Conservation (phyloP, 192 early-diverging fungal genomes). For the Mortierella hygrophila region DNA sequence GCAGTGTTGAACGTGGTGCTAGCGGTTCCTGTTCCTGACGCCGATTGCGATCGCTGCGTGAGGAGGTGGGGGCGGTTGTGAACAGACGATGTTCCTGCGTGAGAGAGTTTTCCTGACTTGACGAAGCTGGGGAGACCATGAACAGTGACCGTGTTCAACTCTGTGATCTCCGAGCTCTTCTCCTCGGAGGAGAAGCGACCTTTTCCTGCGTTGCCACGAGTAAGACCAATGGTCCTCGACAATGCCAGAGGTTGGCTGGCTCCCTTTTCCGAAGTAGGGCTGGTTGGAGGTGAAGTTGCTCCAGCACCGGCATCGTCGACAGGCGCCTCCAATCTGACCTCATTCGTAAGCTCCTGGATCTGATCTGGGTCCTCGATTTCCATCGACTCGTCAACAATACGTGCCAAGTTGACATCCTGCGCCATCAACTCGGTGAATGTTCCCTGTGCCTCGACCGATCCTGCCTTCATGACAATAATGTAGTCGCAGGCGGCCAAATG, state of each 20-base stretch:
- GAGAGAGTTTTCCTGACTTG: conserved; percentile 10
- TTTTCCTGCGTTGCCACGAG: conserved; percentile 13
- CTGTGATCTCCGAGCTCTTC: neutral
- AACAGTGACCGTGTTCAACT: conserved; percentile 17
- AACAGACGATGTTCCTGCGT: conserved; percentile 8
- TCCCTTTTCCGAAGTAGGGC: conserved; percentile 21
- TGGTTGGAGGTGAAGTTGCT: neutral
- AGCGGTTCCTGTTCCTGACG: conserved; percentile 30
- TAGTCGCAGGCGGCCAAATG: conserved; percentile 69
- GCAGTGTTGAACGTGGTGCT: conserved; percentile 29
- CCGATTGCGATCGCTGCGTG: conserved; percentile 38
- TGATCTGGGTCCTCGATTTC: conserved; percentile 69
- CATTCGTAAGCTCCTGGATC: conserved; percentile 58
- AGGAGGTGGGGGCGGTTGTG: conserved; percentile 39
- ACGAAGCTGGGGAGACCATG: conserved; percentile 20
- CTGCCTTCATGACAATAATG: conserved; percentile 71
- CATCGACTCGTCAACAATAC: conserved; percentile 72
- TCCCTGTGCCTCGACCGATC: conserved; percentile 65
- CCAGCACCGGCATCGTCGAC: conserved; percentile 50
- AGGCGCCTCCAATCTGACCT: conserved; percentile 51
- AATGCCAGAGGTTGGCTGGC: conserved; percentile 20
- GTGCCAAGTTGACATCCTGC: conserved; percentile 73
- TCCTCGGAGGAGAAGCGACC: conserved; percentile 17
- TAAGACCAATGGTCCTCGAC: conserved; percentile 27
- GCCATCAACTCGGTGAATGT: conserved; percentile 71